These are phyloP conservation scores for Angomonas ambiguus DNA, from an alignment of 208 protist species.

Conservation along the genomic window DNA sequence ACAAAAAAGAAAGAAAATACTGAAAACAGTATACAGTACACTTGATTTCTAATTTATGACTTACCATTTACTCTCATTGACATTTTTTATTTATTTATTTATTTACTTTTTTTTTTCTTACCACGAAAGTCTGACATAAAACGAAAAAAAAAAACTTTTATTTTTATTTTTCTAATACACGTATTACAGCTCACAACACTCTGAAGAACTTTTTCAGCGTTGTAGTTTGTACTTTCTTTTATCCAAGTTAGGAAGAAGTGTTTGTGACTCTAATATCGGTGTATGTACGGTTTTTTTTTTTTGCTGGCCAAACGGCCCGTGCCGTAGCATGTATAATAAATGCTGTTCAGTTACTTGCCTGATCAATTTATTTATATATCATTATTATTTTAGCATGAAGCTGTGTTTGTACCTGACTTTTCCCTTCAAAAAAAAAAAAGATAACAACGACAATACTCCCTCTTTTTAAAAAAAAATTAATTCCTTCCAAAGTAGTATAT, in stretches of 20 bases:
- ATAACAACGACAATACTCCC: not conserved
- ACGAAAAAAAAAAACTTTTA: no score
- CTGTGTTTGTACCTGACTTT: not conserved
- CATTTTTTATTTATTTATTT: constrained; percentile 7
- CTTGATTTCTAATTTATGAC: constrained; percentile 13
- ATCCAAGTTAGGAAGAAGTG: no score
- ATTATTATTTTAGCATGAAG: not conserved
- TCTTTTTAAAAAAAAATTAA: not conserved
- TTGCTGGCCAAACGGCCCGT: not conserved
- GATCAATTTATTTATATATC: not conserved
- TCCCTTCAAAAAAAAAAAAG: not conserved
- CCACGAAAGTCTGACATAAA: no score
- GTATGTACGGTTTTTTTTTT: constrained; percentile 14
- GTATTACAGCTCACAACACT: no score
- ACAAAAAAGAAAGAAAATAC: not conserved
- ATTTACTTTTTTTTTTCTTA: not conserved
- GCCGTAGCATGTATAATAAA: not conserved
- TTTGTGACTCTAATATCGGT: not conserved
- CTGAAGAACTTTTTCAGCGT: no score
- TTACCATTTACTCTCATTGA: constrained; percentile 10
- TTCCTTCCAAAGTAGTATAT: not conserved
- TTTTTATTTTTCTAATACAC: no score
- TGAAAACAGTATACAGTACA: no score
- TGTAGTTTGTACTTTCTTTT: no score
- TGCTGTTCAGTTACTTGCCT: not conserved